phyloP scores from a whole-genome alignment of 805 yeast genomes.

The Candida khao-thaluensis region DNA sequence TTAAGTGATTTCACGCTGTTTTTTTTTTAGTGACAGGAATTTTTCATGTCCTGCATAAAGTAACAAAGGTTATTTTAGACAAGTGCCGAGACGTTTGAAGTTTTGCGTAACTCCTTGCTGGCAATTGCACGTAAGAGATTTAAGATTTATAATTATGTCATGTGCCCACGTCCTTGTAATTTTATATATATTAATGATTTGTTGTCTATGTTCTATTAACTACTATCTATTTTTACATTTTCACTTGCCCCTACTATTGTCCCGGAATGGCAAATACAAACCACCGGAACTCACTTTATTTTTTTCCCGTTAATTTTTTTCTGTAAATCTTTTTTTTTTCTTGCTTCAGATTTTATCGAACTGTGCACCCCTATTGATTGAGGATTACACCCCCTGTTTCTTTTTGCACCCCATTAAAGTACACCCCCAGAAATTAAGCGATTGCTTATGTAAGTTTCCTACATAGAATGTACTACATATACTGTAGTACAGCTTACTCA shows the following conservation, averaged over 20 bases:
- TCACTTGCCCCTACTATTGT: background rate
- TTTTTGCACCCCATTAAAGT: background rate
- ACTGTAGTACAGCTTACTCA: background rate
- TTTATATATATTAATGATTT: no score
- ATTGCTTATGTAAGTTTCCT: slow-evolving; percentile 2
- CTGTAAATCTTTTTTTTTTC: slow-evolving; percentile 5
- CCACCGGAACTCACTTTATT: slow-evolving; percentile 2
- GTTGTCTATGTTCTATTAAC: no score
- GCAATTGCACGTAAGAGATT: no score
- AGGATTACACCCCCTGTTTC: slow-evolving; percentile 1
- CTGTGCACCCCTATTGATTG: slow-evolving; percentile 1
- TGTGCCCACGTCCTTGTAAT: no score
- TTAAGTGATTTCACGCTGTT: slow-evolving; percentile 5
- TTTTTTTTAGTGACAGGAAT: slow-evolving; percentile 6
- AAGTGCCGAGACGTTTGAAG: slow-evolving; percentile 1
- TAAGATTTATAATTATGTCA: no score
- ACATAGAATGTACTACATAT: background rate
- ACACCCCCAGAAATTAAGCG: background rate
- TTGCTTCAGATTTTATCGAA: slow-evolving; percentile 4
- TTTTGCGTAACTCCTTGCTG: no score
- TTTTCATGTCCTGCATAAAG: slow-evolving; percentile 1
- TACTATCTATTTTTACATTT: no score
- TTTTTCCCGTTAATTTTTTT: slow-evolving; percentile 2
- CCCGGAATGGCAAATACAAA: background rate
- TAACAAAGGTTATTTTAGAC: slow-evolving; percentile 2